Evolutionary conservation across 768 basidiomycete genomes (phyloP).

Genomic region (Cyclocybe cylindracea): DNA sequence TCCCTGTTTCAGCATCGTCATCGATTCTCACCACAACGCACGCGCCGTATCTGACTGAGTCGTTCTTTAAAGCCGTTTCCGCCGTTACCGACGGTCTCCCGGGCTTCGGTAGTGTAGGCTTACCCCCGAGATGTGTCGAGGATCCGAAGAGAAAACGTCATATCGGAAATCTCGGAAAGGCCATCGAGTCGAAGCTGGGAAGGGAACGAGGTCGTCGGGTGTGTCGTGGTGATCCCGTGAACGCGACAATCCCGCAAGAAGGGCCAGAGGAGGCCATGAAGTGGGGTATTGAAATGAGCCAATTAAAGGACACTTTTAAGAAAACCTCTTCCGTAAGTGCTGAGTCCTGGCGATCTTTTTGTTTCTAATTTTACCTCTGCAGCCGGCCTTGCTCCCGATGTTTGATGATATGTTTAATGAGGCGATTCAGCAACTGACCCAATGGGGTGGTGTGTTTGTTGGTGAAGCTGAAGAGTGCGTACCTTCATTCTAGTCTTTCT

Average conservation of each 20-base stretch:
- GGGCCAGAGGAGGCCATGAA: conserved; percentile 61
- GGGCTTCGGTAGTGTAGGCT: conserved; percentile 71
- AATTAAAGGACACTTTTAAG: conserved; percentile 58
- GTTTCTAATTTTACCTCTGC: conserved; percentile 15
- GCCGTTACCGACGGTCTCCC: conserved; percentile 67
- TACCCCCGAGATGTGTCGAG: conserved; percentile 75
- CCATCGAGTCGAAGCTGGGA: conserved; percentile 63
- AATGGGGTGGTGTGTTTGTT: conserved; percentile 73
- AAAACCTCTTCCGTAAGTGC: conserved; percentile 54
- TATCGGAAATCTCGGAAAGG: conserved; percentile 75
- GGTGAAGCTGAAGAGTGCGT: conserved; percentile 67
- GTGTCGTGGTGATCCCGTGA: conserved; percentile 54
- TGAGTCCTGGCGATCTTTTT: conserved; percentile 9
- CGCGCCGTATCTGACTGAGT: conserved; percentile 26
- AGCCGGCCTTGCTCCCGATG: conserved; percentile 55
- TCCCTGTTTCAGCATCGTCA: conserved; percentile 40
- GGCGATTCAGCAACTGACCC: conserved; percentile 74
- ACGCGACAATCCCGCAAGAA: conserved; percentile 47
- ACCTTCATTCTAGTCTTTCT: not conserved
- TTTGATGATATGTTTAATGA: conserved; percentile 79
- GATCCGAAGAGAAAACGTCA: conserved; percentile 74
- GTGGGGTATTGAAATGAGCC: conserved; percentile 71
- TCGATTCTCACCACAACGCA: conserved; percentile 42
- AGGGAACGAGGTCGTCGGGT: conserved; percentile 64
- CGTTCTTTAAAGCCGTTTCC: conserved; percentile 39